These are phyloP conservation scores for Cephalotrichum gorgonifer DNA, from an alignment of 2,329 filamentous ascomycete genomes.

Conservation along the genomic window DNA sequence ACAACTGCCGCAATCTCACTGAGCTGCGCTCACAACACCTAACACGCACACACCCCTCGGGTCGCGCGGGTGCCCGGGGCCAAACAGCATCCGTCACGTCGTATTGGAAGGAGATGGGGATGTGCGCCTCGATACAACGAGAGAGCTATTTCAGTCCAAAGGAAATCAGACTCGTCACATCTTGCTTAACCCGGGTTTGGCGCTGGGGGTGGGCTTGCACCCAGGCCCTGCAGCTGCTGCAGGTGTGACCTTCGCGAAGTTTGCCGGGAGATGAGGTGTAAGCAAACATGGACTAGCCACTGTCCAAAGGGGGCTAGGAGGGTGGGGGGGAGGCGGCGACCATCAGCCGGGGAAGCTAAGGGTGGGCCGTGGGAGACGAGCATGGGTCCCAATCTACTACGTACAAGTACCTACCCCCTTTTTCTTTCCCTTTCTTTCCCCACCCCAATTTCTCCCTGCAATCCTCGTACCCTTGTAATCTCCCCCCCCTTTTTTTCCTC, in stretches of 20 bases:
- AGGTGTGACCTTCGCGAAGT: not conserved
- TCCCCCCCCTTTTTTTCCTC: not conserved
- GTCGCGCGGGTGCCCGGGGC: not conserved
- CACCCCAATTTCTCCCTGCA: not conserved
- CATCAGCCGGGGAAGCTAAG: not conserved
- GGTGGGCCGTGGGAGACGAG: not conserved
- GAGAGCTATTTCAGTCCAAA: not conserved
- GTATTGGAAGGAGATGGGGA: too few species aligned
- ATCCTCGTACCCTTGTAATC: not conserved
- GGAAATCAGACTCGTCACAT: not conserved
- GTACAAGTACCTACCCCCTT: too few species aligned
- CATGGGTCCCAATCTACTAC: not conserved
- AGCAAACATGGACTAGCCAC: not conserved
- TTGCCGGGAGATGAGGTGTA: not conserved
- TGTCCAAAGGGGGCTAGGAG: not conserved
- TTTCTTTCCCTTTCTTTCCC: too few species aligned
- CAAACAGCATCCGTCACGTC: not conserved
- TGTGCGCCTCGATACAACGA: not conserved
- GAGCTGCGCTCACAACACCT: not conserved
- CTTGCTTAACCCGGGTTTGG: not conserved
- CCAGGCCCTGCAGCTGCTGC: not conserved
- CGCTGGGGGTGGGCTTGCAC: too few species aligned
- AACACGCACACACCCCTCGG: too few species aligned
- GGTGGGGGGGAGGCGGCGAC: not conserved
- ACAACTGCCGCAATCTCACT: not conserved